phyloP scores from a whole-genome alignment of 2,329 filamentous ascomycete genomes.

The Dothideomycetidae sp. region DNA sequence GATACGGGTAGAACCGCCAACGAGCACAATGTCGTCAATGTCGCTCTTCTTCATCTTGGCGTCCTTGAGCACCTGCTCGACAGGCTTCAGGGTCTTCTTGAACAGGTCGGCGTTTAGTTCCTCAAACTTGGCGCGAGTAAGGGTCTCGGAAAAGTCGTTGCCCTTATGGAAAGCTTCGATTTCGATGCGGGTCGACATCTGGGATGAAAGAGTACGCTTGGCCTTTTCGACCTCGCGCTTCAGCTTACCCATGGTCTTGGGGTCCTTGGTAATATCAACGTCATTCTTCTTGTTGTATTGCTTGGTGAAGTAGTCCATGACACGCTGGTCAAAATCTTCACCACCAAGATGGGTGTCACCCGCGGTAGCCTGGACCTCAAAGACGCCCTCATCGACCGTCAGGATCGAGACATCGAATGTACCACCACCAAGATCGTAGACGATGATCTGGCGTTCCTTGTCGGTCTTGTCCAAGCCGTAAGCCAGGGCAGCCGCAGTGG shows the following conservation, averaged over 20 bases:
- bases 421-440: constrained; percentile 89
- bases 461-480: constrained; percentile 83
- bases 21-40: constrained; percentile 90
- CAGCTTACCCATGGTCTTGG: constrained; percentile 97
- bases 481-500: constrained; percentile 86
- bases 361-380: constrained; percentile 86
- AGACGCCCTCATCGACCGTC: constrained; percentile 57
- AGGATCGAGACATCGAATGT: constrained; percentile 90
- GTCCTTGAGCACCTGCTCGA: constrained; percentile 97
- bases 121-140: constrained; percentile 98
- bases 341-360: constrained; percentile 96
- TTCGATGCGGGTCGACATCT: constrained; percentile 42
- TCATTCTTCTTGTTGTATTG: constrained; percentile 96
- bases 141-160: constrained; percentile 95
- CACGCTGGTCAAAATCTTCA: constrained; percentile 96
- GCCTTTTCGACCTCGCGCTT: constrained; percentile 99
- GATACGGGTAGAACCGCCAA: constrained; percentile 97
- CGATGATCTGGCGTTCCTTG: constrained; percentile 75
- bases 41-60: constrained; percentile 94
- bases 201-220: constrained; percentile 68
- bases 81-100: constrained; percentile 98
- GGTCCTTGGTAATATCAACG: constrained; percentile 84
- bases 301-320: constrained; percentile 95
- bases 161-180: constrained; percentile 96
- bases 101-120: constrained; percentile 98